Percentiles rank a stretch among this genome's conserved stretches.
phyloP scores from a whole-genome alignment of 768 basidiomycete genomes.

The Antrodiella citrinella region DNA sequence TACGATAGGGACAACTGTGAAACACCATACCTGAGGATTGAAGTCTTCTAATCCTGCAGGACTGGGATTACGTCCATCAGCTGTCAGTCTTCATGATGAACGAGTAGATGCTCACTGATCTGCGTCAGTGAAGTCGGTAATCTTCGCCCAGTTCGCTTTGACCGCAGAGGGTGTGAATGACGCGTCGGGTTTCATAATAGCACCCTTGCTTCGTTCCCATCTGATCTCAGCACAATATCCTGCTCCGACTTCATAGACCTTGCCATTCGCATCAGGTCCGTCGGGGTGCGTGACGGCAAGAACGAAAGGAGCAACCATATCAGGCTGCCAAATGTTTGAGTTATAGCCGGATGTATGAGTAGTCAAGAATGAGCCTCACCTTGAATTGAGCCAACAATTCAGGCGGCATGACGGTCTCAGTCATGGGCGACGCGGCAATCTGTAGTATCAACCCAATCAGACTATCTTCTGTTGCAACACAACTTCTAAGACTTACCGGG shows the following conservation, averaged over 20 bases:
- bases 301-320: slow-evolving; percentile 89
- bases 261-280: slow-evolving; percentile 69
- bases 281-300: slow-evolving; percentile 82
- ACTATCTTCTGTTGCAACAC: neutral
- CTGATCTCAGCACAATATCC: slow-evolving; percentile 88
- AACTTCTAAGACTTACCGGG: slow-evolving; percentile 49
- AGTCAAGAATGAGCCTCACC: too few species aligned
- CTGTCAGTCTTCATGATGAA: too few species aligned
- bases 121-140: slow-evolving; percentile 71
- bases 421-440: slow-evolving; percentile 97
- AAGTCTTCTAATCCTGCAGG: slow-evolving; percentile 58
- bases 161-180: slow-evolving; percentile 96
- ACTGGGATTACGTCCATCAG: too few species aligned
- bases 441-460: slow-evolving; percentile 20
- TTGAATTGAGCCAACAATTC: slow-evolving; percentile 78
- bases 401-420: slow-evolving; percentile 89
- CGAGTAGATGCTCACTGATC: slow-evolving; percentile 49
- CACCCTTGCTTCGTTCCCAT: slow-evolving; percentile 87
- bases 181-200: slow-evolving; percentile 82
- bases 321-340: too few species aligned
- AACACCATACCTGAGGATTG: slow-evolving; percentile 44
- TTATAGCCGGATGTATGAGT: too few species aligned
- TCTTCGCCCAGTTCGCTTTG: slow-evolving; percentile 73
- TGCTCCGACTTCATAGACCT: slow-evolving; percentile 88
- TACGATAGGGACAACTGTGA: neutral